Conservation (phyloP, 2,329 filamentous ascomycete genomes). For the Colletotrichum tamarilloi region DNA sequence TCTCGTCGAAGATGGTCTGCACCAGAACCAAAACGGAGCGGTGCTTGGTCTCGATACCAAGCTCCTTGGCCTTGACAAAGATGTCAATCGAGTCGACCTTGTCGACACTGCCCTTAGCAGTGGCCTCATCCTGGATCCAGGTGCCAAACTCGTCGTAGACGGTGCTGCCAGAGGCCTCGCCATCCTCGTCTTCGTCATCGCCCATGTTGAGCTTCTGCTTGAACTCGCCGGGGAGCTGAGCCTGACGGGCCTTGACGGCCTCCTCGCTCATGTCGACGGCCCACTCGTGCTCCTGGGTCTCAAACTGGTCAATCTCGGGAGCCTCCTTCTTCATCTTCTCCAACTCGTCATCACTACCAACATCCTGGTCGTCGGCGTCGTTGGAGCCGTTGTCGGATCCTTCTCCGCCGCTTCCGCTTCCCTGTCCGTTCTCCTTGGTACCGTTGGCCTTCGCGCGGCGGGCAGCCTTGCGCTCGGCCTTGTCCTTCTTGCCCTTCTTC, state of each 20-base stretch:
- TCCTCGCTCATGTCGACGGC: slow-evolving; percentile 96
- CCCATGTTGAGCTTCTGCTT: slow-evolving; percentile 88
- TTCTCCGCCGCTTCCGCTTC: slow-evolving; percentile 72
- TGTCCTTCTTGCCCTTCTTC: slow-evolving; percentile 97
- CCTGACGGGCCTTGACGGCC: slow-evolving; percentile 93
- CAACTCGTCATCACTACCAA: slow-evolving; percentile 91
- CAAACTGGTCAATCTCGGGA: slow-evolving; percentile 61
- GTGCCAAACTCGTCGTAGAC: slow-evolving; percentile 91
- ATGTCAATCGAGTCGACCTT: slow-evolving; percentile 90
- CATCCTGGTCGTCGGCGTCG: slow-evolving; percentile 68
- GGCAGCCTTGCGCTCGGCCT: slow-evolving; percentile 89
- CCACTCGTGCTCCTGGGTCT: slow-evolving; percentile 90
- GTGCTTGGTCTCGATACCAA: slow-evolving; percentile 95
- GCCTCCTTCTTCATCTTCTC: slow-evolving; percentile 79
- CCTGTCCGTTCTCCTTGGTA: slow-evolving; percentile 63
- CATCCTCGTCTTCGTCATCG: slow-evolving; percentile 84
- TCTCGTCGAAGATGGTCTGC: slow-evolving; percentile 92
- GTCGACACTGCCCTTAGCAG: slow-evolving; percentile 77
- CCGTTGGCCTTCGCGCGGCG: slow-evolving; percentile 84
- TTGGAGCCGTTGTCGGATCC: slow-evolving; percentile 62
- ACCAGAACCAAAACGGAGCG: slow-evolving; percentile 91
- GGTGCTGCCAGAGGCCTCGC: slow-evolving; percentile 78
- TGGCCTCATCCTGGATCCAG: slow-evolving; percentile 85
- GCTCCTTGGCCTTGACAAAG: slow-evolving; percentile 95
- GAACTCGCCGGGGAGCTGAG: slow-evolving; percentile 92